Evolutionary conservation across 2,329 filamentous ascomycete species (phyloP).

Genomic region (Phaeosphaeriaceae sp.): DNA sequence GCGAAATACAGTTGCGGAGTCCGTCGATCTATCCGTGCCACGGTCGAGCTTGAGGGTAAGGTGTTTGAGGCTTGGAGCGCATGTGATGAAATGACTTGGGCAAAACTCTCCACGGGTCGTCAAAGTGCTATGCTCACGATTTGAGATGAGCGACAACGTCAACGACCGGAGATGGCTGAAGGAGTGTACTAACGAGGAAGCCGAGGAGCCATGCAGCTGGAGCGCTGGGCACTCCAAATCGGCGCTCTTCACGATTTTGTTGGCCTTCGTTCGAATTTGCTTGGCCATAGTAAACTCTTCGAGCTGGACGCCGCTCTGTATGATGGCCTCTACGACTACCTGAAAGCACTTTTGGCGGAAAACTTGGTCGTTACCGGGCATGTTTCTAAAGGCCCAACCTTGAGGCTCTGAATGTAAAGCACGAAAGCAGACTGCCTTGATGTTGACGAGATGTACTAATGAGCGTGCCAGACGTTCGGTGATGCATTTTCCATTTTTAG

Average conservation of each 20-base stretch:
- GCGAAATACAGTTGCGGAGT: slow-evolving; percentile 24
- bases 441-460: slow-evolving; percentile 21
- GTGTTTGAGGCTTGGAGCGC: slow-evolving; percentile 21
- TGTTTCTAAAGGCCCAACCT: slow-evolving; percentile 8
- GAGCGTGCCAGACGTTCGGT: slow-evolving; percentile 27
- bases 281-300: slow-evolving; percentile 27
- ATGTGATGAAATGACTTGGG: slow-evolving; percentile 26
- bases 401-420: slow-evolving; percentile 15
- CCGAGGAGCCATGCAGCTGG: slow-evolving; percentile 5
- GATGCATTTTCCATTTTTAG: slow-evolving; percentile 20
- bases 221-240: slow-evolving; percentile 19
- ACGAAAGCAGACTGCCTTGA: slow-evolving; percentile 28
- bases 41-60: slow-evolving; percentile 31
- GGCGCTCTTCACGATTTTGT: slow-evolving; percentile 16
- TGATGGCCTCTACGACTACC: slow-evolving; percentile 29
- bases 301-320: slow-evolving; percentile 24
- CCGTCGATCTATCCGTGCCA: slow-evolving; percentile 9
- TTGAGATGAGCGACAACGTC: slow-evolving; percentile 21
- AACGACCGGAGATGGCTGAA: slow-evolving; percentile 25
- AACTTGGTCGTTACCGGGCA: slow-evolving; percentile 18
- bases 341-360: slow-evolving; percentile 32
- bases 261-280: slow-evolving; percentile 21
- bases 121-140: slow-evolving; percentile 13
- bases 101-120: slow-evolving; percentile 31
- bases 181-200: slow-evolving; percentile 13